Base-by-base conservation (phyloP, 78 protist species). In the Dictyostelium discoideum region DNA sequence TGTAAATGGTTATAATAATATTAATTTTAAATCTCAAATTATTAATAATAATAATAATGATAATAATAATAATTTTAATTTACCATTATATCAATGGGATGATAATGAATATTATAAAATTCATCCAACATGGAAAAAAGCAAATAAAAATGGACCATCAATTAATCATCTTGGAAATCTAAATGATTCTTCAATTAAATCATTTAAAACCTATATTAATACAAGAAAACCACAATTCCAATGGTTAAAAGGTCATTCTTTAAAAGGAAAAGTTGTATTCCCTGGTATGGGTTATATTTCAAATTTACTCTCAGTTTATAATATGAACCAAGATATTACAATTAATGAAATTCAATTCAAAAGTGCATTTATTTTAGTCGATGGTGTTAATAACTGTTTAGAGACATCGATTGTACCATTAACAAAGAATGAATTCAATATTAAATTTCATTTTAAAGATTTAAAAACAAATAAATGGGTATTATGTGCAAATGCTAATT, bases 201-300 rank as follows among this genome's bases (percentile, higher is more conserved):
- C 22, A 1, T 84, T 39, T 42, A 2, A 84, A 13, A 57, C 87
- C 0, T n/a, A 9, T 3, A 84, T 84, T 5, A 50, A 84, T 65
- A 67, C 40, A 10, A 42, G 29, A 14, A 60, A 73, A 67, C 32
- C 50, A 40, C 63, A 81, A 26, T 85, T 74, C 22, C 8, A 69
- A 18, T 85, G 46, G 67, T 74, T 85, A 13, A 85, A 85, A 44
- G 92, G 92, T 16, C 92, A 85, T 54, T 46, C 42, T 32, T 5
- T 85, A 1, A 40, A 40, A 40, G 44, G 44, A 40, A 40, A 3
- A 40, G 50, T 37, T 11, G 73, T 48, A 44, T 87, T 60, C 65
- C 92, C 85, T 74, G 92, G 92, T 32, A 48, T 46, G 5, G 85
- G 85, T 10, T 87, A 87, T 40, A 78, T 87, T 39, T 40, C 44